Percentiles rank a stretch among this genome's conserved stretches.
These are phyloP conservation scores for Antrodiella citrinella DNA, from an alignment of 768 basidiomycete species.

Conservation along the genomic window DNA sequence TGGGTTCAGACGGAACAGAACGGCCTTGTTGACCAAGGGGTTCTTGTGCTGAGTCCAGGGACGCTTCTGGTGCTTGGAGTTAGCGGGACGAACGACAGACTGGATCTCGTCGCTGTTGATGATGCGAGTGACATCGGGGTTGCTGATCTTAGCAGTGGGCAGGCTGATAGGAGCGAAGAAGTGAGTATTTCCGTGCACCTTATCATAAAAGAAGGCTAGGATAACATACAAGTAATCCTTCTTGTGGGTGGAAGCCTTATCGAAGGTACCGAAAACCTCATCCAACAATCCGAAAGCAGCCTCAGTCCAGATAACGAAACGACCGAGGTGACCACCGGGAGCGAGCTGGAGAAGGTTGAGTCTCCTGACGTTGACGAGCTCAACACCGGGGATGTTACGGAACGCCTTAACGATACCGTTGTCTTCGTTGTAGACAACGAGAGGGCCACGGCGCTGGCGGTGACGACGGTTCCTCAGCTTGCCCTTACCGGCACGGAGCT, in stretches of 20 bases:
- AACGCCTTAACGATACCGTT: conserved; percentile 97
- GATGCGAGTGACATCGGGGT: conserved; percentile 93
- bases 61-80: conserved; percentile 78
- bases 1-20: conserved; percentile 96
- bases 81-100: conserved; percentile 88
- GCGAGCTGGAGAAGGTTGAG: conserved; percentile 98
- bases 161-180: conserved; percentile 48
- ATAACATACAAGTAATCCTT: conserved; percentile 79
- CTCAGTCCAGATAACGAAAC: conserved; percentile 99
- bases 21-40: conserved; percentile 87
- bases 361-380: conserved; percentile 87
- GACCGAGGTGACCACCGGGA: conserved; percentile 97
- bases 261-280: conserved; percentile 91
- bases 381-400: conserved; percentile 98
- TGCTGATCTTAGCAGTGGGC: conserved; percentile 92
- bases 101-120: conserved; percentile 99
- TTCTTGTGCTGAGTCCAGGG: conserved; percentile 99
- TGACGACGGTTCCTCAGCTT: conserved; percentile 96
- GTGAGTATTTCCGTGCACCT: background rate
- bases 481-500: conserved; percentile 94
- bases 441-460: conserved; percentile 94
- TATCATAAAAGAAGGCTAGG: conserved; percentile 1
- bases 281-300: conserved; percentile 88
- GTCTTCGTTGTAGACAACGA: conserved; percentile 96
- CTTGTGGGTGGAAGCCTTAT: conserved; percentile 80